These are phyloP conservation scores for Podospora anserina DNA, from an alignment of 495 filamentous ascomycete species.

Conservation along the genomic window DNA sequence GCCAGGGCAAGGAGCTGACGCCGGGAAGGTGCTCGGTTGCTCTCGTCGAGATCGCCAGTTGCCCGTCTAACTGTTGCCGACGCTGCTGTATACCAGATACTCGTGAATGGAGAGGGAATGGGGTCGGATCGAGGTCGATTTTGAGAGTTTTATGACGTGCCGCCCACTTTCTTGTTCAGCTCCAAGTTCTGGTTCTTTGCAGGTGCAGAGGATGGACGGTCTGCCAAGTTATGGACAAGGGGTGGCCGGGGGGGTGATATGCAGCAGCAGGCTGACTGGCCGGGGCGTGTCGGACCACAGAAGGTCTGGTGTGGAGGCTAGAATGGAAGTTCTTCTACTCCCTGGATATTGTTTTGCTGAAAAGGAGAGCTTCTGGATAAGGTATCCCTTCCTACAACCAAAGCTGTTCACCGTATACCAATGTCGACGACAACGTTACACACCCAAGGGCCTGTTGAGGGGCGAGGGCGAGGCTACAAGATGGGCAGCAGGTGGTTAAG, in stretches of 20 bases:
- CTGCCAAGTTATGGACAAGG: slow-evolving; percentile 6
- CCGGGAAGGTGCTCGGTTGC: background rate
- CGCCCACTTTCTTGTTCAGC: slow-evolving; percentile 20
- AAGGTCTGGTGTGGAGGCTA: slow-evolving; percentile 7
- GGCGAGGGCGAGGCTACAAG: slow-evolving; percentile 10
- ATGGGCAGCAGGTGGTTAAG: slow-evolving; percentile 26
- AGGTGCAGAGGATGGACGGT: slow-evolving; percentile 13
- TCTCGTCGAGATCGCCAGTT: background rate
- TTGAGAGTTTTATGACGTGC: slow-evolving; percentile 12
- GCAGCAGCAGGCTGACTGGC: background rate
- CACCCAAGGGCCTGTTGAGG: slow-evolving; percentile 21
- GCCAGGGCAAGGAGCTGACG: slow-evolving; percentile 6
- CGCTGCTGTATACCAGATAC: background rate
- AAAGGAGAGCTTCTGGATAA: background rate
- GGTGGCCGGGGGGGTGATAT: background rate
- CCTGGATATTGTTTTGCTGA: slow-evolving; percentile 1
- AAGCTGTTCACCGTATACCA: background rate
- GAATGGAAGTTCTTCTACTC: slow-evolving; percentile 11
- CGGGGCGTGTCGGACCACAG: slow-evolving; percentile 10
- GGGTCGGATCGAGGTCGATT: slow-evolving; percentile 1
- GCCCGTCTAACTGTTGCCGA: background rate
- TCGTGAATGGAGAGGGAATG: background rate
- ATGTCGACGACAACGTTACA: background rate
- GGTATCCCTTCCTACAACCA: background rate
- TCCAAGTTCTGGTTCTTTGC: slow-evolving; percentile 1